Percentiles rank a stretch among this genome's conserved stretches.
Evolutionary conservation across 192 early-diverging fungal species (phyloP).

Genomic region (Dissophora globulifera): DNA sequence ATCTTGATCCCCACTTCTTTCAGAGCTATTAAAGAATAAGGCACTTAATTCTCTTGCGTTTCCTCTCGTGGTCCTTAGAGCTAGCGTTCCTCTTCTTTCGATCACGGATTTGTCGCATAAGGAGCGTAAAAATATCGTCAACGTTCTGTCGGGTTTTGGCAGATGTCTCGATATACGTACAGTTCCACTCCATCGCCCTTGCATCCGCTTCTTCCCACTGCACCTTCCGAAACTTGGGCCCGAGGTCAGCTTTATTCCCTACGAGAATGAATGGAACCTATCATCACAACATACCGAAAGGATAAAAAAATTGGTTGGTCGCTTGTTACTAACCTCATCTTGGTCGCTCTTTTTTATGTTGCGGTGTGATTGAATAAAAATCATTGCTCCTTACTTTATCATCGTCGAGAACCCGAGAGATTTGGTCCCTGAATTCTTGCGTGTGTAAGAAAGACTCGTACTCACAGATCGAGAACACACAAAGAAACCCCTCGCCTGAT

Average conservation of each 20-base stretch:
- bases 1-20: too few species aligned
- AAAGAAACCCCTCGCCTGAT: conserved; percentile 83
- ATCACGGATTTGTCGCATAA: conserved; percentile 81
- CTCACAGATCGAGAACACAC: conserved; percentile 86
- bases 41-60: conserved; percentile 31
- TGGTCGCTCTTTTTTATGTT: too few species aligned
- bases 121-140: conserved; percentile 73
- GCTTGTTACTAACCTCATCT: too few species aligned
- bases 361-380: too few species aligned
- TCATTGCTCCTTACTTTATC: conserved; percentile 71
- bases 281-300: too few species aligned
- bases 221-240: conserved; percentile 67
- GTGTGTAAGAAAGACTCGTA: conserved; percentile 80
- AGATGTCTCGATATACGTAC: conserved; percentile 73
- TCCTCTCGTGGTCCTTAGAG: conserved; percentile 40
- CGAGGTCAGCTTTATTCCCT: conserved; percentile 79
- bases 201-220: conserved; percentile 62
- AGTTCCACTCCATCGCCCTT: conserved; percentile 70
- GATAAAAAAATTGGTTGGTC: neutral
- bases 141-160: conserved; percentile 83
- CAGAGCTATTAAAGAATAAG: conserved; percentile 40
- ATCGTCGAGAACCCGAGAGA: conserved; percentile 82
- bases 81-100: conserved; percentile 68
- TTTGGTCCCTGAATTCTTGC: conserved; percentile 85
- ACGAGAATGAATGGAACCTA: conserved; percentile 81